phyloP scores from a whole-genome alignment of 768 basidiomycete species.

The Dioszegia aurantiaca region DNA sequence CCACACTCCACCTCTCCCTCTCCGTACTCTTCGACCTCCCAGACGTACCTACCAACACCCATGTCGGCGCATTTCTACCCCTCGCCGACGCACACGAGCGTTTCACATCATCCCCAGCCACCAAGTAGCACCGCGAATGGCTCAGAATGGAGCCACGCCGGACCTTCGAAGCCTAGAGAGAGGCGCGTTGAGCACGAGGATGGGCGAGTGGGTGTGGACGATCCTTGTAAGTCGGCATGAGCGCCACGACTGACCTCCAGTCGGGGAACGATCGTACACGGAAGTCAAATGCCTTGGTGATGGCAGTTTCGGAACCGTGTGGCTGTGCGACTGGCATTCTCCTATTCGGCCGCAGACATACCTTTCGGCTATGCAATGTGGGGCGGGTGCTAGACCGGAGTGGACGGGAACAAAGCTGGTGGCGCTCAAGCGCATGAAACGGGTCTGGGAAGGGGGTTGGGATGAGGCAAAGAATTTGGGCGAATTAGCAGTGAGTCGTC shows the following conservation, averaged over 20 bases:
- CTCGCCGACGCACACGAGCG: too few species aligned
- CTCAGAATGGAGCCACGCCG: too few species aligned
- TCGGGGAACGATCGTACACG: constrained; percentile 82
- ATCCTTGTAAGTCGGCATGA: constrained; percentile 31
- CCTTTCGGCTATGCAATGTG: constrained; percentile 92
- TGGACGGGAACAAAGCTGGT: constrained; percentile 93
- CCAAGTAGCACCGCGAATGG: too few species aligned
- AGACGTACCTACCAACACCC: too few species aligned
- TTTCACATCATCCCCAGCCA: too few species aligned
- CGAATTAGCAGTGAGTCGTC: constrained; percentile 62
- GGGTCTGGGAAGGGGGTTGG: constrained; percentile 97
- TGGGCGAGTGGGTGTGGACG: constrained; percentile 34
- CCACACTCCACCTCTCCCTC: neutral
- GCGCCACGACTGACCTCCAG: constrained; percentile 54
- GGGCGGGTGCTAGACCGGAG: constrained; percentile 84
- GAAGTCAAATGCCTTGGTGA: constrained; percentile 95
- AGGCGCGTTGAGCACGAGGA: constrained; percentile 20
- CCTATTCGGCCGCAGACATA: constrained; percentile 85
- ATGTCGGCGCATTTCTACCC: too few species aligned
- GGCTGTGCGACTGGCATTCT: constrained; percentile 99
- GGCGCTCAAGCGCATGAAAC: constrained; percentile 97
- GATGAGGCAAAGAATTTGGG: constrained; percentile 92
- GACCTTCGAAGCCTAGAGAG: too few species aligned
- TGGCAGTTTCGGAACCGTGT: constrained; percentile 97
- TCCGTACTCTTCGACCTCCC: neutral